phyloP scores from a whole-genome alignment of 805 yeast genomes.

The Wickerhamomyces kurtzmanii region DNA sequence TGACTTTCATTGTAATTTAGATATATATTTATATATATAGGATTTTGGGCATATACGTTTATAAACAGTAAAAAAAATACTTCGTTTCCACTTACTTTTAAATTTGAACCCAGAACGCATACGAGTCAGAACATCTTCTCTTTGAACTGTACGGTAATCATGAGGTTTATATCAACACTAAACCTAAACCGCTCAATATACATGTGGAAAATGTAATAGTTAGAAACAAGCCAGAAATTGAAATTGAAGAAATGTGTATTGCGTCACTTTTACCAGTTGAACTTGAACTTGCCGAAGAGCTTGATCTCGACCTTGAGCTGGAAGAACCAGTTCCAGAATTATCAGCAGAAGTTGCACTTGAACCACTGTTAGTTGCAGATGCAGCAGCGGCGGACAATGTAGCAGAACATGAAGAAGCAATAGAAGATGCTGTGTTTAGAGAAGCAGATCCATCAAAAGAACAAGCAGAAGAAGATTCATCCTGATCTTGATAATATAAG shows the following conservation, averaged over 20 bases:
- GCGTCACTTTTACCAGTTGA: conserved; percentile 13
- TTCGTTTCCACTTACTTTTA: too few species aligned
- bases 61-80: too few species aligned
- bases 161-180: conserved; percentile 22
- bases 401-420: conserved; percentile 42
- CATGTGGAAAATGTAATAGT: conserved; percentile 18
- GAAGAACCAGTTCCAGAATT: conserved; percentile 14
- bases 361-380: conserved; percentile 28
- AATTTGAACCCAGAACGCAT: too few species aligned
- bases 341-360: conserved; percentile 17
- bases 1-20: too few species aligned
- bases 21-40: too few species aligned
- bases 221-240: conserved; percentile 17
- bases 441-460: conserved; percentile 65
- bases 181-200: conserved; percentile 36
- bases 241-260: conserved; percentile 10
- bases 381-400: conserved; percentile 24
- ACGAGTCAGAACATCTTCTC: too few species aligned
- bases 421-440: conserved; percentile 26
- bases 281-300: conserved; percentile 14
- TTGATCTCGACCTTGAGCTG: conserved; percentile 15
- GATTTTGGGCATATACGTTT: too few species aligned
- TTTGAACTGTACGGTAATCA: too few species aligned
- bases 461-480: conserved; percentile 43
- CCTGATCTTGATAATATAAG: conserved; percentile 49